A percentile compares a stretch with the other conserved stretches of the same genome.
Conservation (phyloP, 345 rosid genomes). For the Dipteronia dyeriana region DNA sequence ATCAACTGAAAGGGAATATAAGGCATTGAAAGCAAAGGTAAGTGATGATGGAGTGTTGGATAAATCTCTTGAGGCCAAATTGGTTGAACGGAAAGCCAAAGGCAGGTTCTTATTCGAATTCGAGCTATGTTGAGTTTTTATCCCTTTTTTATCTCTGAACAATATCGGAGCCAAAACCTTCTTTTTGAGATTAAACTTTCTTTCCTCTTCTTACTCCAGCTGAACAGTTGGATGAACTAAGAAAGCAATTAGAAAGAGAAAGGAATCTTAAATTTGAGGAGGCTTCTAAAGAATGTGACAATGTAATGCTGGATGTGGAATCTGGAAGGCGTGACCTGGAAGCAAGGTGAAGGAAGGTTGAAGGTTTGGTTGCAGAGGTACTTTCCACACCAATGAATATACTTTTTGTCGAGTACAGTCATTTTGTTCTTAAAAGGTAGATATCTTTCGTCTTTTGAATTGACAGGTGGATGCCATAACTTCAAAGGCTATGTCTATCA, state of each 20-base stretch:
- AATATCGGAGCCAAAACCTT: neutral
- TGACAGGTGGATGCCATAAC: slow-evolving; percentile 70
- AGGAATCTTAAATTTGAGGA: slow-evolving; percentile 52
- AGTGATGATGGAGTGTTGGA: slow-evolving; percentile 61
- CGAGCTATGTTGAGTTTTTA: neutral
- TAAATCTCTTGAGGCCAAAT: slow-evolving; percentile 76
- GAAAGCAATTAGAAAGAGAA: slow-evolving; percentile 63
- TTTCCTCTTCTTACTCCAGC: slow-evolving; percentile 37
- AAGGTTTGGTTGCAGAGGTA: slow-evolving; percentile 73
- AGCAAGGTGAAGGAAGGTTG: slow-evolving; percentile 70
- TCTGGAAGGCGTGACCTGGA: slow-evolving; percentile 66
- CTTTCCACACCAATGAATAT: neutral
- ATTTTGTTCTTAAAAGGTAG: neutral
- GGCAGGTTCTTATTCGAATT: slow-evolving; percentile 51
- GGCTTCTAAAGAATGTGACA: slow-evolving; percentile 50
- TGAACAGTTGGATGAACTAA: slow-evolving; percentile 55
- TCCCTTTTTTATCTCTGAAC: slow-evolving; percentile 7
- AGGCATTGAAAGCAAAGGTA: slow-evolving; percentile 64
- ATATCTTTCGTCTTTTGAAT: slow-evolving; percentile 17
- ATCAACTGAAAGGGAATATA: slow-evolving; percentile 75
- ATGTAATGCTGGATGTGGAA: slow-evolving; percentile 55
- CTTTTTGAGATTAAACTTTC: neutral
- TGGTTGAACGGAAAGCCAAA: slow-evolving; percentile 66
- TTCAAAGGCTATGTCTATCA: slow-evolving; percentile 48
- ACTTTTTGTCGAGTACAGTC: neutral